These are phyloP conservation scores for Trametes meyenii DNA, from an alignment of 768 basidiomycete species.

Conservation along the genomic window DNA sequence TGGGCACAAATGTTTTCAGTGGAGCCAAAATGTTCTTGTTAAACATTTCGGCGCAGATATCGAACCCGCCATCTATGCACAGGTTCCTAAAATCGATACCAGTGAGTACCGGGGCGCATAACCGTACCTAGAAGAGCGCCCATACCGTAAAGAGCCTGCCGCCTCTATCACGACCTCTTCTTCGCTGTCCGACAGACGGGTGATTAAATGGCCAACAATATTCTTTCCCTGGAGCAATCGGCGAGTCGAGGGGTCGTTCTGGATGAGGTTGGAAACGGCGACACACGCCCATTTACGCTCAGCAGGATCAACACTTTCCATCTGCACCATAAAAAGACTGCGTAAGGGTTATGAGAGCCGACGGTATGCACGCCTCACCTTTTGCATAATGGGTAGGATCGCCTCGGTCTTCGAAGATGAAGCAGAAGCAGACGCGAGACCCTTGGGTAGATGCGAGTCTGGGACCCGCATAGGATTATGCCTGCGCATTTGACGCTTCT, in stretches of 20 bases:
- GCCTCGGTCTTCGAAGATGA: conserved; percentile 76
- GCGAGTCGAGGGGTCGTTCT: conserved; percentile 92
- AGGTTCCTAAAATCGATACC: background rate
- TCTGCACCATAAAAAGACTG: conserved; percentile 41
- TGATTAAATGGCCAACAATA: conserved; percentile 83
- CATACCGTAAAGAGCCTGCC: conserved; percentile 79
- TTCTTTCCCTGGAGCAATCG: conserved; percentile 90
- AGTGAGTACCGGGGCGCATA: background rate
- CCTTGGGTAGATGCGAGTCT: conserved; percentile 86
- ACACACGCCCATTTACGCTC: conserved; percentile 97
- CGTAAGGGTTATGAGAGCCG: background rate
- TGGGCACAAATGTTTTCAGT: conserved; percentile 73
- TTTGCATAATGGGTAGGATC: conserved; percentile 87
- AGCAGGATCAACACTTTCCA: conserved; percentile 71
- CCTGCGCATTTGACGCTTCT: conserved; percentile 79
- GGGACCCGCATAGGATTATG: conserved; percentile 96
- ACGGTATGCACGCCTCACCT: conserved; percentile 50
- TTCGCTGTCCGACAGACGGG: conserved; percentile 83
- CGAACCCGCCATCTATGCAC: conserved; percentile 93
- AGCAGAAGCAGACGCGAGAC: conserved; percentile 73
- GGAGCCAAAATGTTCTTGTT: conserved; percentile 91
- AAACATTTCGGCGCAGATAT: conserved; percentile 96
- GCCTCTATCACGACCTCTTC: conserved; percentile 93
- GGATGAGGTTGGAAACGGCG: conserved; percentile 92
- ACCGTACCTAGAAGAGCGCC: conserved; percentile 25